Percentiles rank a stretch among this genome's conserved stretches.
phyloP scores from a whole-genome alignment of 2,329 filamentous ascomycete species.

The Fusarium euwallaceae region DNA sequence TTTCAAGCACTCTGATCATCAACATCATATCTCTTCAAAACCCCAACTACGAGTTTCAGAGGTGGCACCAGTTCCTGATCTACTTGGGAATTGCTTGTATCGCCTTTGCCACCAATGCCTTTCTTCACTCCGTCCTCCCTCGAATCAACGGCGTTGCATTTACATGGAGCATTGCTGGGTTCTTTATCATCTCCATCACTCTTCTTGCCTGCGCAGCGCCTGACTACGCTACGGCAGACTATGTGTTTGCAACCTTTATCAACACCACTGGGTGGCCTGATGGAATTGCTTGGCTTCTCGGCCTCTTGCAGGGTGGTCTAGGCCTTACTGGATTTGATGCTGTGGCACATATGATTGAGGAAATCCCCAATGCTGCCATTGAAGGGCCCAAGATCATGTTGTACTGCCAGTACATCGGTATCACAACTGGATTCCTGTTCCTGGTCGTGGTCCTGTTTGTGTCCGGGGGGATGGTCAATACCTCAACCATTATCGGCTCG shows the following conservation, averaged over 20 bases:
- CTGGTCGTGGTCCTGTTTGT: slow-evolving; percentile 74
- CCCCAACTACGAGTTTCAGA: slow-evolving; percentile 65
- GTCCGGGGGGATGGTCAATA: slow-evolving; percentile 66
- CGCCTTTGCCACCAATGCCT: slow-evolving; percentile 49
- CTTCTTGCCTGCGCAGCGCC: slow-evolving; percentile 74
- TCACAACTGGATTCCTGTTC: slow-evolving; percentile 73
- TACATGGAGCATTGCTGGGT: slow-evolving; percentile 77
- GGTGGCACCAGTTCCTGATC: slow-evolving; percentile 78
- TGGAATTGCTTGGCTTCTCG: slow-evolving; percentile 51
- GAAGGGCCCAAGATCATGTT: slow-evolving; percentile 57
- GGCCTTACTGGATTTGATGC: slow-evolving; percentile 53
- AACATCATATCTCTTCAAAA: slow-evolving; percentile 74
- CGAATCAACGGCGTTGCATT: slow-evolving; percentile 75
- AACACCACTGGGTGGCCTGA: slow-evolving; percentile 52
- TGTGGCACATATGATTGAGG: slow-evolving; percentile 54
- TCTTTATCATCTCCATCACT: slow-evolving; percentile 77
- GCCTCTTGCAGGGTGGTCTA: slow-evolving; percentile 51
- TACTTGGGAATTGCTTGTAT: slow-evolving; percentile 48
- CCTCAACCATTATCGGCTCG: slow-evolving; percentile 61
- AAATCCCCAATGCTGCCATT: slow-evolving; percentile 49
- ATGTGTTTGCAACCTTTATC: slow-evolving; percentile 50
- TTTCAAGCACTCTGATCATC: slow-evolving; percentile 75
- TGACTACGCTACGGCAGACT: slow-evolving; percentile 60
- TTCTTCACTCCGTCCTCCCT: slow-evolving; percentile 49
- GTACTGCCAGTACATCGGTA: slow-evolving; percentile 72